phyloP scores from a whole-genome alignment of 306 rosid species.

The Pyrus bretschneideri region DNA sequence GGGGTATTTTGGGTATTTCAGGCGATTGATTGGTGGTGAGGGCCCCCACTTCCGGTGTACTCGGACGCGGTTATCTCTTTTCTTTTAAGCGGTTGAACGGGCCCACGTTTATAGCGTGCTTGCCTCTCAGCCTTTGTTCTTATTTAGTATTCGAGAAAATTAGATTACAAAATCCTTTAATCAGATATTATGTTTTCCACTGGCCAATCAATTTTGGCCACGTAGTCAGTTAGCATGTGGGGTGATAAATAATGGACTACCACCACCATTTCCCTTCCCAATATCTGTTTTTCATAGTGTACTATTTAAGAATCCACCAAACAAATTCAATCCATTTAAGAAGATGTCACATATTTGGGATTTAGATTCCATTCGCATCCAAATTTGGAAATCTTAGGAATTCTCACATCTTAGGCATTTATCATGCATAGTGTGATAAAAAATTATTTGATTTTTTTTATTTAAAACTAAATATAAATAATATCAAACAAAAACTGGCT shows the following conservation, averaged over 20 bases:
- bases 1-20: background rate
- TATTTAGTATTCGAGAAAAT: background rate
- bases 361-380: too few species aligned
- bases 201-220: background rate
- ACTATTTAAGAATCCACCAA: background rate
- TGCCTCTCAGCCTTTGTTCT: slow-evolving; percentile 19
- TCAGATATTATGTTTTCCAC: background rate
- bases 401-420: too few species aligned
- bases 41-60: slow-evolving; percentile 36
- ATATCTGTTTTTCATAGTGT: background rate
- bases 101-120: slow-evolving; percentile 36
- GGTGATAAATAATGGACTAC: background rate
- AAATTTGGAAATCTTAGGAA: too few species aligned
- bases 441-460: too few species aligned
- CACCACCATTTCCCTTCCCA: background rate
- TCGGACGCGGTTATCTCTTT: slow-evolving; percentile 46
- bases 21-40: slow-evolving; percentile 17
- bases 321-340: too few species aligned
- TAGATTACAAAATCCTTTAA: background rate
- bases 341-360: too few species aligned
- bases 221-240: background rate
- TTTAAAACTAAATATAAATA: too few species aligned
- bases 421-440: too few species aligned
- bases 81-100: slow-evolving; percentile 29
- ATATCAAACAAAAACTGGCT: too few species aligned